Base-by-base conservation (phyloP, 1,284 basidiomycete genomes). In the Rhodofomes roseus region DNA sequence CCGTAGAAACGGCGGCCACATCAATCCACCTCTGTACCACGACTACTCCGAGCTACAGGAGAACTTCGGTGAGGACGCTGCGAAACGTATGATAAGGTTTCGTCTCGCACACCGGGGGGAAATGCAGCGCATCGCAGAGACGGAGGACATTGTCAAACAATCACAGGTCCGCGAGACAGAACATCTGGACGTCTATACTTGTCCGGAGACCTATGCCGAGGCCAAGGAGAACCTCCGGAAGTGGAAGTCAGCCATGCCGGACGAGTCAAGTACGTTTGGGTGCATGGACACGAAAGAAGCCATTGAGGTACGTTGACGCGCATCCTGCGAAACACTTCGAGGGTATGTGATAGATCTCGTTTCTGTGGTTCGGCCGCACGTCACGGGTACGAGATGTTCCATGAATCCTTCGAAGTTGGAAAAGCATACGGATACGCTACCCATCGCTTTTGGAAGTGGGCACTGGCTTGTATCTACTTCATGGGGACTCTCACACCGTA, bases 1-100 rank as follows among this genome's bases (percentile, higher is more conserved):
- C 57, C 44, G 9, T 57, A 87, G 88, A 62, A 90, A 90, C 62
- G 88, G 89, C 1, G 88, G 88, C 0, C 89, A 90, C 66, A 81
- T 88, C 53, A 85, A 82, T 23, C 84, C 87, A 1, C 74, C 80
- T 3, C 68, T 87, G 1, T 89, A 84, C 63, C 79, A 82, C 39
- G 85, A 88, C 61, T 88, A 89, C 64, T 62, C 66, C 1, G 65
- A 73, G n/a, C 70, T 89, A 36, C 84, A 81, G 66, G 68, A 74
- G 57, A 62, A 68, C 34, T 69, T 80, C 61, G 87, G 87, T 2
- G 63, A 69, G 16, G 69, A 75, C 8, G 69, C 71, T 25, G 86
- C 89, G 0, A 75, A 79, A 65, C 72, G 79, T 58, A 82, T 89
- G 48, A 77, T 89, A 14, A 77, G 77, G 18, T 89, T 90, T 64